Percentiles rank a stretch among this genome's conserved stretches.
phyloP scores from a whole-genome alignment of 2,329 filamentous ascomycete genomes.

The Microsporum canis region DNA sequence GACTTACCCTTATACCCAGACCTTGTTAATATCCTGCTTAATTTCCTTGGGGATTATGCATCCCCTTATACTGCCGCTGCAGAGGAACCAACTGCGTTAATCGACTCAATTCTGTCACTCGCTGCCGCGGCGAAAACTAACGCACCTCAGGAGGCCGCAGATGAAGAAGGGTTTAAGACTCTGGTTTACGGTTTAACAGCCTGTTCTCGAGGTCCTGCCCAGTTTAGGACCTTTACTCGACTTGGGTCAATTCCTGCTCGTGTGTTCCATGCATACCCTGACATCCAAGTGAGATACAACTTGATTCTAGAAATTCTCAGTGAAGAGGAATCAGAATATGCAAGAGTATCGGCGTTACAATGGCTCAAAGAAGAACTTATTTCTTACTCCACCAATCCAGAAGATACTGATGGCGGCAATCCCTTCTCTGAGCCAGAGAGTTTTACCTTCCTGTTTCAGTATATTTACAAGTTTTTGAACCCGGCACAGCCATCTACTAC shows the following conservation, averaged over 20 bases:
- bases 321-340: constrained; percentile 42
- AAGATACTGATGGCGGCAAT: neutral
- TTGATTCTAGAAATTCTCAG: constrained; percentile 47
- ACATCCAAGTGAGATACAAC: constrained; percentile 40
- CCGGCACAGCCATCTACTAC: constrained; percentile 19
- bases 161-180: constrained; percentile 42
- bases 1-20: constrained; percentile 43
- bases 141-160: constrained; percentile 30
- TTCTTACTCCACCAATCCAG: neutral
- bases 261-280: constrained; percentile 43
- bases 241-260: constrained; percentile 27
- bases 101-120: constrained; percentile 45
- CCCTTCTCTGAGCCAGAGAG: constrained; percentile 27
- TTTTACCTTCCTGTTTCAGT: constrained; percentile 36
- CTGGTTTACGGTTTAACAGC: constrained; percentile 40
- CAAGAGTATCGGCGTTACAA: constrained; percentile 47
- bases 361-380: constrained; percentile 50
- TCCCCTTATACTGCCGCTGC: constrained; percentile 20
- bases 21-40: constrained; percentile 40
- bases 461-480: constrained; percentile 34
- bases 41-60: constrained; percentile 39
- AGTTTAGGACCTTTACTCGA: constrained; percentile 25
- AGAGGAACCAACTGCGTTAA: constrained; percentile 36
- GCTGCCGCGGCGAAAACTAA: constrained; percentile 40
- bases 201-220: constrained; percentile 22